Evolutionary conservation across 1,284 basidiomycete species (phyloP), one percentile per base, ranked within the genome.

Genomic region (Austroboletus novae-zelandiae): DNA sequence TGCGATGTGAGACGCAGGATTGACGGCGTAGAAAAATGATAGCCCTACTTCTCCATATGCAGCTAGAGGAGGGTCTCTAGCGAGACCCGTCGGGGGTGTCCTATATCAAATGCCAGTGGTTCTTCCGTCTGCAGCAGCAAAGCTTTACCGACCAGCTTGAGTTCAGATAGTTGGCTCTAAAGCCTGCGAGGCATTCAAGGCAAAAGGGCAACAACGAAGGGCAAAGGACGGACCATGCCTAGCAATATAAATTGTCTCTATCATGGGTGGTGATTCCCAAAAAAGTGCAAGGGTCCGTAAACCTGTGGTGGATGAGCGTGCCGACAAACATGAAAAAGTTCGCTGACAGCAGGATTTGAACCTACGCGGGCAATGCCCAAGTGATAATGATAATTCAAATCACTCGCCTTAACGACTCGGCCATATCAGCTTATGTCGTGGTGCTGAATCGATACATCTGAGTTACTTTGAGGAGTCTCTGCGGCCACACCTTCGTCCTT

Each of bases 361-460:
- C 83, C 81, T 84, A 81, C 80, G 82, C 83, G 80, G 79, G 78
- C 73, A 79, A 77, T 75, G 73, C 76, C 79, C 83, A 86, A 84
- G 81, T 84, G 84, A 86, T 86, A 67, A 70, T 72, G 76, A 59
- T 61, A 56, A 70, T 83, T 83, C 80, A 83, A 83, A 81, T 81
- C 83, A 81, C 78, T 83, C 82, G 80, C 83, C 83, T 84, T 86
- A 86, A 86, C 83, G 79, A 86, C 84, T 86, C 83, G 83, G 84
- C 81, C 83, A 86, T 84, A 78, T 80, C 81, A 84, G 81, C 81
- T 73, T 57, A 34, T 20, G 10, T 9, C 11, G 9, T 5, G 2
- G 11, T 7, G 9, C 13, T 34, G 3, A 7, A 14, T n/a, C 7
- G 13, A 13, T 4, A 14, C 13, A 6, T 15, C 32, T 34, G 8